Percentiles rank a stretch among this genome's conserved stretches.
Evolutionary conservation across 2,329 filamentous ascomycete genomes (phyloP).

Genomic region (Fusarium secorum): DNA sequence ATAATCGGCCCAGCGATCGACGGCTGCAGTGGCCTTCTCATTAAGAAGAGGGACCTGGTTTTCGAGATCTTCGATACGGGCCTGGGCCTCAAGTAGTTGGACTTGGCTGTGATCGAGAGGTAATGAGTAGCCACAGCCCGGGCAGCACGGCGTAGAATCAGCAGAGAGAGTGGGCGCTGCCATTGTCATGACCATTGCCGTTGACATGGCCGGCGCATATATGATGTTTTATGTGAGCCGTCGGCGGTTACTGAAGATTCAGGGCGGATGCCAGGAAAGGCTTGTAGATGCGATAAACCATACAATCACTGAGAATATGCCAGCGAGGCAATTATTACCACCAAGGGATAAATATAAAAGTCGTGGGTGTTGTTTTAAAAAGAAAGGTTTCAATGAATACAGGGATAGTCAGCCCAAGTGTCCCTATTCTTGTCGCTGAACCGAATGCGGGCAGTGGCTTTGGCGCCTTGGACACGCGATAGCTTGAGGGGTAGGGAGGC

Average conservation of each 20-base stretch:
- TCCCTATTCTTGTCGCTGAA: slow-evolving; percentile 35
- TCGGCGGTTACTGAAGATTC: neutral
- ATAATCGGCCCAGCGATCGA: slow-evolving; percentile 77
- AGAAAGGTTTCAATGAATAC: slow-evolving; percentile 21
- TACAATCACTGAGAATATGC: neutral
- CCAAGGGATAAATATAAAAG: slow-evolving; percentile 14
- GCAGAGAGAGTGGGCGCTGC: slow-evolving; percentile 40
- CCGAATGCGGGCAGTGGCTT: slow-evolving; percentile 34
- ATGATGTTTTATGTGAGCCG: slow-evolving; percentile 3
- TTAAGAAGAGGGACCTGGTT: slow-evolving; percentile 74
- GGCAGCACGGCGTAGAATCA: slow-evolving; percentile 52
- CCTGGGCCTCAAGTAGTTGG: slow-evolving; percentile 62
- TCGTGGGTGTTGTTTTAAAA: slow-evolving; percentile 16
- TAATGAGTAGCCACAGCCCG: slow-evolving; percentile 58
- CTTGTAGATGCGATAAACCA: neutral
- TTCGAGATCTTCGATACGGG: slow-evolving; percentile 73
- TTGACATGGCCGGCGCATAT: slow-evolving; percentile 31
- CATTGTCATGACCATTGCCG: slow-evolving; percentile 50
- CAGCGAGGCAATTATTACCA: neutral
- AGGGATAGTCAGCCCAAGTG: slow-evolving; percentile 15
- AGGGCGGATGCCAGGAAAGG: neutral
- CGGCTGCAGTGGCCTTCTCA: slow-evolving; percentile 71
- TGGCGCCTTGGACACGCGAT: slow-evolving; percentile 20
- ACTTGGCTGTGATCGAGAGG: slow-evolving; percentile 48
- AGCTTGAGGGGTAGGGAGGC: slow-evolving; percentile 9